phyloP scores from a whole-genome alignment of 2,329 filamentous ascomycete genomes.

The Fusarium sp. region DNA sequence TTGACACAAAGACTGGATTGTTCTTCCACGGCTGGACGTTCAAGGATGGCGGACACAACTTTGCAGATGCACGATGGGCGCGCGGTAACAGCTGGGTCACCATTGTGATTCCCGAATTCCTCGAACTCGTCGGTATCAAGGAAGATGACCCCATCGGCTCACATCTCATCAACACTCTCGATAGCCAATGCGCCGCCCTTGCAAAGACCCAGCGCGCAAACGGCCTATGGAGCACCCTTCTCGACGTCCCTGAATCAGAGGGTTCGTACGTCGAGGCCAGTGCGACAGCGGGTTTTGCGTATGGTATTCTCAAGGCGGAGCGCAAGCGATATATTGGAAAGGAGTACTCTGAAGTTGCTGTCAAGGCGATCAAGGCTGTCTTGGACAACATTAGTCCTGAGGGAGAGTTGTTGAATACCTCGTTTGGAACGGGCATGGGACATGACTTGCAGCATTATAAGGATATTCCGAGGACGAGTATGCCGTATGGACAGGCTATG shows the following conservation, averaged over 20 bases:
- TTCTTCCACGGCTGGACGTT: slow-evolving; percentile 89
- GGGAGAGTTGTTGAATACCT: slow-evolving; percentile 78
- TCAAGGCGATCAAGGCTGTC: slow-evolving; percentile 74
- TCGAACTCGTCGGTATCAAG: slow-evolving; percentile 74
- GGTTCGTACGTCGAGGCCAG: slow-evolving; percentile 81
- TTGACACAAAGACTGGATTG: slow-evolving; percentile 74
- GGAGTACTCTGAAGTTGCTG: slow-evolving; percentile 68
- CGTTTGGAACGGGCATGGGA: slow-evolving; percentile 84
- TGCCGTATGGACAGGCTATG: slow-evolving; percentile 89
- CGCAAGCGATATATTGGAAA: slow-evolving; percentile 74
- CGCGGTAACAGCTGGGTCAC: slow-evolving; percentile 78
- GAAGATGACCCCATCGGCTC: slow-evolving; percentile 70
- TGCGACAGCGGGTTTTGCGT: slow-evolving; percentile 83
- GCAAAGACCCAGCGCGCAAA: slow-evolving; percentile 65
- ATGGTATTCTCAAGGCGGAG: slow-evolving; percentile 78
- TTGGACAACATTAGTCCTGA: slow-evolving; percentile 70
- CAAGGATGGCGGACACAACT: slow-evolving; percentile 71
- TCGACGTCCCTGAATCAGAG: slow-evolving; percentile 71
- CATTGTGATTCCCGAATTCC: slow-evolving; percentile 83
- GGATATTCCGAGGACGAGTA: slow-evolving; percentile 78
- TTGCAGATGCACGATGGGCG: slow-evolving; percentile 66
- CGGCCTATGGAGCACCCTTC: slow-evolving; percentile 78
- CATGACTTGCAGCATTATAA: slow-evolving; percentile 78
- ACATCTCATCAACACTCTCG: slow-evolving; percentile 69
- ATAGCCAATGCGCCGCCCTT: slow-evolving; percentile 75